Conservation (phyloP, 768 basidiomycete species). For the Strobilomyces echinocephalus region DNA sequence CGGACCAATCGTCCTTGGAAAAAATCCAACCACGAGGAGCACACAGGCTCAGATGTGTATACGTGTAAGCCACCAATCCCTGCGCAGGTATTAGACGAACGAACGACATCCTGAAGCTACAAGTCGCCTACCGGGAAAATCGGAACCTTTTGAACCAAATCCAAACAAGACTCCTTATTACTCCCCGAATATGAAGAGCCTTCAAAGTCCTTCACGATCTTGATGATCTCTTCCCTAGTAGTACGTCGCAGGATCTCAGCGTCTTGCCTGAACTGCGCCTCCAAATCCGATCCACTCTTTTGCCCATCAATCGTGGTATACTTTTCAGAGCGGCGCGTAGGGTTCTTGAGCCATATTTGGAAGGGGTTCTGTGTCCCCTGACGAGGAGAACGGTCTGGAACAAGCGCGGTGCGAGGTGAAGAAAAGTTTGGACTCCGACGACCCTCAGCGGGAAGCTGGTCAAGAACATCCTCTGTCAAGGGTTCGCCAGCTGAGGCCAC, state of each 20-base stretch:
- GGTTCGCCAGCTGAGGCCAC: not conserved
- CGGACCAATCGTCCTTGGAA: constrained; percentile 6
- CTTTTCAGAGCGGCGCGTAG: not conserved
- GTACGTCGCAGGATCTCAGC: constrained; percentile 12
- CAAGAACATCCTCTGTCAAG: not conserved
- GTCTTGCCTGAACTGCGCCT: not conserved
- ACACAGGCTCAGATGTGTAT: constrained; percentile 23
- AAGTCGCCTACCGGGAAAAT: constrained; percentile 23
- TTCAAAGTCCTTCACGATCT: constrained; percentile 17
- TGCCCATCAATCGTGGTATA: constrained; percentile 23
- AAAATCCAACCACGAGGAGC: constrained; percentile 8
- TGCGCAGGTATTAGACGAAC: constrained; percentile 8
- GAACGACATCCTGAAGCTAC: not conserved
- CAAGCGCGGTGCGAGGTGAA: not conserved
- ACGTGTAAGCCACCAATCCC: constrained; percentile 28
- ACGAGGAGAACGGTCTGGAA: not conserved
- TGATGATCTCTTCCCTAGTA: constrained; percentile 11
- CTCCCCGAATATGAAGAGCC: constrained; percentile 1
- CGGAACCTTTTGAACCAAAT: constrained; percentile 11
- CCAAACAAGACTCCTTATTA: constrained; percentile 11
- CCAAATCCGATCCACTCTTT: not conserved
- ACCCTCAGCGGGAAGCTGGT: not conserved
- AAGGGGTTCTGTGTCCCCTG: constrained; percentile 11
- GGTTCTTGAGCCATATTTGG: constrained; percentile 8
- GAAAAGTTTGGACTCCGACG: not conserved